A percentile compares a stretch with the other conserved stretches of the same genome.
These are phyloP conservation scores for Camelina laxa DNA, from an alignment of 345 rosid genomes.

Conservation along the genomic window DNA sequence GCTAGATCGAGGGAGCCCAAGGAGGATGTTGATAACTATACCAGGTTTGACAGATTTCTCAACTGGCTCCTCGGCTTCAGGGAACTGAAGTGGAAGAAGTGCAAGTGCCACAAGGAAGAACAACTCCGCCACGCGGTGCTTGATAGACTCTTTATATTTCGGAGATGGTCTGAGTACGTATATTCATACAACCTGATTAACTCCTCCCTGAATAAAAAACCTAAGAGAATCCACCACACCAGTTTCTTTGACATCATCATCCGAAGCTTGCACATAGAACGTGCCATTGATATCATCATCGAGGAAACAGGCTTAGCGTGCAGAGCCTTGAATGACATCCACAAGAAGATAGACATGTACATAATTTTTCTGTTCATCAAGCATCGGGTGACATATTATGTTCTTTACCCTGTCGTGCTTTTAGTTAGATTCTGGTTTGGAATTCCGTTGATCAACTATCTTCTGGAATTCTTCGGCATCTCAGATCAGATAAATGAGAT, in stretches of 20 bases:
- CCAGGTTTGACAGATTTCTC: slow-evolving; percentile 23
- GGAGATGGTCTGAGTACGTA: slow-evolving; percentile 58
- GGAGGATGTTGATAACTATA: not conserved
- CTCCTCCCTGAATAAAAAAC: slow-evolving; percentile 47
- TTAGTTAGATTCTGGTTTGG: slow-evolving; percentile 21
- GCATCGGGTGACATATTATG: too few species aligned
- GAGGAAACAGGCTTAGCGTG: not conserved
- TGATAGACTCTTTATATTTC: slow-evolving; percentile 41
- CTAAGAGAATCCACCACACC: slow-evolving; percentile 28
- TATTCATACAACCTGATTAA: slow-evolving; percentile 53
- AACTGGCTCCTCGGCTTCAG: slow-evolving; percentile 36
- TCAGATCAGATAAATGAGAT: slow-evolving; percentile 40
- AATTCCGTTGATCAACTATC: not conserved
- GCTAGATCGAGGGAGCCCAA: slow-evolving; percentile 24
- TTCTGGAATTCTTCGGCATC: slow-evolving; percentile 39
- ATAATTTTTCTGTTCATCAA: not conserved
- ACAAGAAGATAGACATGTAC: not conserved
- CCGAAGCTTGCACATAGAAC: not conserved
- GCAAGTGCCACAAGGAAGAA: not conserved
- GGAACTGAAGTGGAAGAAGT: slow-evolving; percentile 25
- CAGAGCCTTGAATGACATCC: not conserved
- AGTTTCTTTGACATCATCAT: not conserved
- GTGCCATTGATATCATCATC: not conserved
- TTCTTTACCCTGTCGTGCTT: not conserved
- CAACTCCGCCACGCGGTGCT: slow-evolving; percentile 1